Conservation (phyloP, 768 basidiomycete genomes). For the Sporobolomyces pararoseus region DNA sequence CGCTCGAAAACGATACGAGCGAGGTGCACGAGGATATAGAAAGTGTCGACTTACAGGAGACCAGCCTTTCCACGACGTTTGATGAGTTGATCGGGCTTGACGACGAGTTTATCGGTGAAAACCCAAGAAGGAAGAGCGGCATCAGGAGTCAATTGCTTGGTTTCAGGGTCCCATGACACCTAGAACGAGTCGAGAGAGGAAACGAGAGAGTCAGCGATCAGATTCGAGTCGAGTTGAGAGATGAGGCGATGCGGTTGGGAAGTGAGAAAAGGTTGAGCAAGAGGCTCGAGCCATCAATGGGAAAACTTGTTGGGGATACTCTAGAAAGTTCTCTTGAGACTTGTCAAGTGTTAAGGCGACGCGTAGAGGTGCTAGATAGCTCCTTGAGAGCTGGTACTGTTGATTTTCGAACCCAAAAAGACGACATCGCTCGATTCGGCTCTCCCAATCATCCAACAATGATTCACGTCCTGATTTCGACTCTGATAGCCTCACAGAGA, state of each 20-base stretch:
- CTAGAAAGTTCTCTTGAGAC: neutral
- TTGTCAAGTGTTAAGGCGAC: no score
- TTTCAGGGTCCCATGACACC: conserved; percentile 71
- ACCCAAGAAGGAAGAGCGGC: conserved; percentile 72
- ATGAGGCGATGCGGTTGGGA: conserved; percentile 28
- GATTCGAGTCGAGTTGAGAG: neutral
- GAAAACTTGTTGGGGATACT: neutral
- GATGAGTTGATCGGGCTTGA: conserved; percentile 97
- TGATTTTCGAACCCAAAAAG: neutral
- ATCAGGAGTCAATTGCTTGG: conserved; percentile 61
- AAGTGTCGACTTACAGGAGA: conserved; percentile 55
- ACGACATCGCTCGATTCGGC: no score
- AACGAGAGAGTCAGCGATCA: neutral
- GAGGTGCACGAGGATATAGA: neutral
- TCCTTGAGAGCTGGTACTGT: no score
- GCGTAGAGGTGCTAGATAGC: no score
- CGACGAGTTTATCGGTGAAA: conserved; percentile 76
- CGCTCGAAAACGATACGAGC: neutral
- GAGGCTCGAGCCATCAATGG: neutral
- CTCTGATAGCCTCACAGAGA: neutral
- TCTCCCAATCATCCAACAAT: no score
- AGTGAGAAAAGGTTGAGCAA: conserved; percentile 16
- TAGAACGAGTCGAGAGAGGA: conserved; percentile 49
- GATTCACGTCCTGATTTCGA: neutral
- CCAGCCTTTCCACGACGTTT: conserved; percentile 99